Evolutionary conservation across 305 asterid genomes (phyloP), one percentile per base, ranked within the genome.

Genomic region (Solanum hybrid): DNA sequence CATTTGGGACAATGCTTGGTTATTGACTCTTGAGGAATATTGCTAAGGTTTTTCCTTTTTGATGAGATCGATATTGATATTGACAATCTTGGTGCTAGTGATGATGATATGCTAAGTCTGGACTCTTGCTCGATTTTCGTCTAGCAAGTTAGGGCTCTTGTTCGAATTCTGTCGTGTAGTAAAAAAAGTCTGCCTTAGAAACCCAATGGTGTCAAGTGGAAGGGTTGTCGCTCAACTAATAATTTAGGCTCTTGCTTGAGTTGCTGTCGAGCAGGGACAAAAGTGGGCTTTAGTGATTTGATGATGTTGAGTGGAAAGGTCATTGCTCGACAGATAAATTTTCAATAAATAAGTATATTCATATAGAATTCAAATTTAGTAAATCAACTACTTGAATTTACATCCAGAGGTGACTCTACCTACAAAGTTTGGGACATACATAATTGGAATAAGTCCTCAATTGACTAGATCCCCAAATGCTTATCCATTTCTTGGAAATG

Each of bases 401-500:
- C 17, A 2, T 33, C 14, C 1, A 4, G 12, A 5, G 26, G 73
- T 22, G 36, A 78, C 45, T 34, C 6, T 22, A 45, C 29, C 72
- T 51, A 31, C 20, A 17, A 57, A 51, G 4, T 11, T 51, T 45
- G 39, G 39, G 1, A 9, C 1, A 41, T 29, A 51, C 24, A 31
- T 10, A 83, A 41, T 29, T 83, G 36, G 73, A 12, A 24, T 27
- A 45, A 41, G 87, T 83, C 27, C 27, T 41, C 29, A 84, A 31
- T 84, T 17, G 31, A 31, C 0, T 31, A 51, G 20, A 57, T 84
- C 31, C 45, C 6, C 76, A 84, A 31, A 84, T 84, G 87, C 32
- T 51, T 31, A 84, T 84, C 76, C 88, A 84, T 84, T 84, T 51
- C 45, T 84, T 84, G 88, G 37, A 84, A 84, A 84, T 70, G 34